phyloP scores from a whole-genome alignment of 2,329 filamentous ascomycete genomes.

The Aspergillus latus region DNA sequence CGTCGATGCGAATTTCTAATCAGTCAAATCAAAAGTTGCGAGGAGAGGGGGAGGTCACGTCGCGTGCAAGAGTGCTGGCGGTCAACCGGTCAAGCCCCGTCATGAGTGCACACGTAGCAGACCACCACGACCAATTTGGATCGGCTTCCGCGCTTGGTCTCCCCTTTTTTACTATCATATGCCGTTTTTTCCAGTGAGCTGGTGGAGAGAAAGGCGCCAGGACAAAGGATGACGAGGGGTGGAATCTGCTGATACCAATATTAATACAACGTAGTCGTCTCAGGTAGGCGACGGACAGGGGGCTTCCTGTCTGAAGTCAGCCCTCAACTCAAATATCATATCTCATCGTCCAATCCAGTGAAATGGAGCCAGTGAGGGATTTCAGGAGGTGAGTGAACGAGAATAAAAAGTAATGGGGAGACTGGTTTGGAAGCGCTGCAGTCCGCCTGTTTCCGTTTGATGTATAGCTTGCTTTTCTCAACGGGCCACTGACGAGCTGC shows the following conservation, averaged over 20 bases:
- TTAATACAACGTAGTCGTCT: slow-evolving; percentile 7
- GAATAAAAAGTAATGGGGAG: neutral
- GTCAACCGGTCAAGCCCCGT: slow-evolving; percentile 28
- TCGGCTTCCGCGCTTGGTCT: slow-evolving; percentile 22
- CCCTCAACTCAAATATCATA: neutral
- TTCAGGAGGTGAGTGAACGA: slow-evolving; percentile 17
- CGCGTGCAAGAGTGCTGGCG: slow-evolving; percentile 15
- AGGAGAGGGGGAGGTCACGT: slow-evolving; percentile 12
- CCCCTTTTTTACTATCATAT: slow-evolving; percentile 6
- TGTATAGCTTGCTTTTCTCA: slow-evolving; percentile 1
- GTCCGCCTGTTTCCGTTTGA: slow-evolving; percentile 5
- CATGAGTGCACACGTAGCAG: slow-evolving; percentile 38
- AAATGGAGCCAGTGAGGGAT: slow-evolving; percentile 18
- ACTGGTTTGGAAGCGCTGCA: neutral
- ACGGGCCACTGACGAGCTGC: slow-evolving; percentile 24
- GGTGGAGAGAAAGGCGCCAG: slow-evolving; percentile 7
- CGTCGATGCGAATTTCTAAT: slow-evolving; percentile 5
- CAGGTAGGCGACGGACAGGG: neutral
- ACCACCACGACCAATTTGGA: slow-evolving; percentile 24
- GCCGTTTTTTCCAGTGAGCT: neutral
- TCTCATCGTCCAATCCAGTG: neutral
- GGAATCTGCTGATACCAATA: neutral
- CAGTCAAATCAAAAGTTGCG: neutral
- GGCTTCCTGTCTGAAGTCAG: neutral
- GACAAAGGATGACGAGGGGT: neutral